Conservation (phyloP, 495 filamentous ascomycete genomes). For the Tetracladium setigerum region DNA sequence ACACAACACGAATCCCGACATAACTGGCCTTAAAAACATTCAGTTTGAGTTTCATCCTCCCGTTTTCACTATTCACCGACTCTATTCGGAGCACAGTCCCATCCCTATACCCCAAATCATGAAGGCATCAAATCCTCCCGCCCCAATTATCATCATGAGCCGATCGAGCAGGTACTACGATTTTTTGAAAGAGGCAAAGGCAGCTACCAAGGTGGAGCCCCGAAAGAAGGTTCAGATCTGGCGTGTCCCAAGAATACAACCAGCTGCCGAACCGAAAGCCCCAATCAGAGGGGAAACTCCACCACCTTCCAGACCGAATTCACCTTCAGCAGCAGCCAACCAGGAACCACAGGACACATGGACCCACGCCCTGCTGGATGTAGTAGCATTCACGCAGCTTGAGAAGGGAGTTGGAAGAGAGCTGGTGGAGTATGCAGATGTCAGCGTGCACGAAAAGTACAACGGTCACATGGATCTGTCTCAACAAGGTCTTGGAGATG, state of each 20-base stretch:
- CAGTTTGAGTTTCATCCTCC: conserved; percentile 81
- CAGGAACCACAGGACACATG: conserved; percentile 39
- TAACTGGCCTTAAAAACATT: conserved; percentile 51
- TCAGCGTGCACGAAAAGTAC: conserved; percentile 67
- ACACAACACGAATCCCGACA: conserved; percentile 61
- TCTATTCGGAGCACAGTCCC: conserved; percentile 49
- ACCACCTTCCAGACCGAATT: conserved; percentile 19
- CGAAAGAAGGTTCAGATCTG: conserved; percentile 18
- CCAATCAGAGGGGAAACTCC: conserved; percentile 11
- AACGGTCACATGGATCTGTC: conserved; percentile 61
- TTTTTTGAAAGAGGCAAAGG: conserved; percentile 70
- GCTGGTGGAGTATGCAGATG: conserved; percentile 58
- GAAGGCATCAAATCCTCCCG: conserved; percentile 45
- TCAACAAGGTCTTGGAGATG: conserved; percentile 55
- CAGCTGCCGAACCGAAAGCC: conserved; percentile 28
- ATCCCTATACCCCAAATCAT: conserved; percentile 49
- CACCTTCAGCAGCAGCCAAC: conserved; percentile 11
- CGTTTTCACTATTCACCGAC: conserved; percentile 76
- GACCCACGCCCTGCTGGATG: conserved; percentile 63
- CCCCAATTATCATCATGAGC: conserved; percentile 59
- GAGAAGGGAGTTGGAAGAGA: conserved; percentile 63
- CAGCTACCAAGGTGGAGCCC: conserved; percentile 20
- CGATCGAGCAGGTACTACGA: conserved; percentile 56
- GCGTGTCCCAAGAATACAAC: conserved; percentile 46
- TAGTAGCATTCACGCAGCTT: conserved; percentile 60